Evolutionary conservation across 805 yeast genomes (phyloP), one percentile per base, ranked within the genome.

Genomic region (Yamadazyma tumulicola): DNA sequence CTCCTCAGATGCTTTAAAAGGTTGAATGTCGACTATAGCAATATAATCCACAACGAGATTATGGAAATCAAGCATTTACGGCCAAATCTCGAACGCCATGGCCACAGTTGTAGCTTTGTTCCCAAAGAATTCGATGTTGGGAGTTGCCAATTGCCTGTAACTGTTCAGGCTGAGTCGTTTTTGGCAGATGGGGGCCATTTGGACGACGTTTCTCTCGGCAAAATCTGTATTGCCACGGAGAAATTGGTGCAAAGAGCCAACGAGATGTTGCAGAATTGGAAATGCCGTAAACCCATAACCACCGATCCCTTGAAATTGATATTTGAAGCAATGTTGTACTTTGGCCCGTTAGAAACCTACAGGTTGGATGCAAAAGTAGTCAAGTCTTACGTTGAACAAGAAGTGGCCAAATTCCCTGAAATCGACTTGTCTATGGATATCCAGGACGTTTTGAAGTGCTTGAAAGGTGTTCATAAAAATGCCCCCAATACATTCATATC

Each of bases 181-280:
- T 24, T 43, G 9, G 32, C 32, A 4, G 41, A 41, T 5, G 33
- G 38, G 24, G 54, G 52, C 5, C 31, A 29, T 6, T 37, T 55
- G n/a, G 42, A 44, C 6, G 40, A 34, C 8, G 32, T 22, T 21
- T 56, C 58, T 4, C 32, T 53, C 13, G 54, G 52, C 4, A 32
- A 34, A 19, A 37, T 42, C 5, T 46, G 54, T 29, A 34, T 53
- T 9, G 14, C 20, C 3, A 38, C 35, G 6, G 29, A 9, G 23
- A 9, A 21, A 21, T 21, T 25, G 27, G 13, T 25, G n/a, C 7
- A 8, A 25, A 8, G 14, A 25, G 13, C 14, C 7, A 25, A 25
- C 13, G 14, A 8, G n/a, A 8, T 12, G 23, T 21, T 21, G n/a
- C 9, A 21, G 11, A 21, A 13, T 17, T 32, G 35, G 35, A 25